Conservation (phyloP, 2,329 filamentous ascomycete genomes). For the Penicillium vulpinum region DNA sequence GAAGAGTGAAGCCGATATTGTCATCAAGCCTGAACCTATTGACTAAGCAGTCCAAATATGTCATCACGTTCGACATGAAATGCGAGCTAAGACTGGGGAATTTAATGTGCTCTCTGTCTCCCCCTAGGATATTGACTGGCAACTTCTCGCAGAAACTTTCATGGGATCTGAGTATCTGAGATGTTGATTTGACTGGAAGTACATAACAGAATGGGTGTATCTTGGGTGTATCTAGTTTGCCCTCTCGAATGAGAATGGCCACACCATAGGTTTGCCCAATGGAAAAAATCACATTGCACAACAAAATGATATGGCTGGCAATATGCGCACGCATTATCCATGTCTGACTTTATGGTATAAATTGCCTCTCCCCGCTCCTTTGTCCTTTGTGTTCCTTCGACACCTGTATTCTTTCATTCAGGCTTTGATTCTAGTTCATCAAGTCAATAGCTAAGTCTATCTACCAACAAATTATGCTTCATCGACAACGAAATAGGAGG, state of each 20-base stretch:
- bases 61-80: neutral
- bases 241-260: neutral
- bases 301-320: neutral
- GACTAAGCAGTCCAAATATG: neutral
- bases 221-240: neutral
- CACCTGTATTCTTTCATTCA: neutral
- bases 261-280: neutral
- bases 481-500: rapidly evolving
- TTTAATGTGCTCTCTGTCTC: neutral
- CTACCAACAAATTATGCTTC: neutral
- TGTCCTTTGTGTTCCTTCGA: neutral
- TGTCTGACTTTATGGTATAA: neutral
- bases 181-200: neutral
- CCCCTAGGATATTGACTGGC: neutral
- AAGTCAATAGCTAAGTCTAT: neutral
- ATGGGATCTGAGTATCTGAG: neutral
- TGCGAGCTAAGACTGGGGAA: neutral
- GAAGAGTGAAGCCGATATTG: neutral
- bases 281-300: neutral
- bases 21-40: neutral
- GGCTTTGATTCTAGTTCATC: neutral
- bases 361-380: neutral
- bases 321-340: neutral
- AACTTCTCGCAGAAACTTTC: too few relatives aligned
- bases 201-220: neutral